Percentiles rank a stretch among this genome's conserved stretches.
These are phyloP conservation scores for Rhodotorula babjevae DNA, from an alignment of 768 basidiomycete genomes.

Conservation along the genomic window DNA sequence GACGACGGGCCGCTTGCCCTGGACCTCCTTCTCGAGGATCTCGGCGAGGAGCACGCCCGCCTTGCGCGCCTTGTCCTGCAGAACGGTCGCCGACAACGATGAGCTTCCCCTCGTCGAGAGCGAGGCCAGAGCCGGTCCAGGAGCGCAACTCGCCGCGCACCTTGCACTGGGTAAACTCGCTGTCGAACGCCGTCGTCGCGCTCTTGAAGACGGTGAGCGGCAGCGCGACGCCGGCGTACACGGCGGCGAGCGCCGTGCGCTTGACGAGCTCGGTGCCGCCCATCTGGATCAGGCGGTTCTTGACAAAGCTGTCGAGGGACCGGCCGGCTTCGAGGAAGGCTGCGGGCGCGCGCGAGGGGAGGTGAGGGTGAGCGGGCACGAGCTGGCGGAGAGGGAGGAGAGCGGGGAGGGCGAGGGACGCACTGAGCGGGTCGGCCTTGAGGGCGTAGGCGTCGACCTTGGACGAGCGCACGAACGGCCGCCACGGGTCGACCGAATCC, in stretches of 20 bases:
- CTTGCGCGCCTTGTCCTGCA: slow-evolving; percentile 51
- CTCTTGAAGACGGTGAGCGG: slow-evolving; percentile 41
- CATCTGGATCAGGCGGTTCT: slow-evolving; percentile 27
- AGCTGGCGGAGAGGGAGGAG: not conserved
- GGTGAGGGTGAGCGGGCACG: not conserved
- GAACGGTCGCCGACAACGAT: too few species aligned
- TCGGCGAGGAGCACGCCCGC: slow-evolving; percentile 52
- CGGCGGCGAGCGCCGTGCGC: slow-evolving; percentile 50
- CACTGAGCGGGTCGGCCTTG: slow-evolving; percentile 46
- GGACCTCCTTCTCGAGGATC: slow-evolving; percentile 51
- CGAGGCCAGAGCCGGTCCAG: too few species aligned
- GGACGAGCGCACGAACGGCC: slow-evolving; percentile 24
- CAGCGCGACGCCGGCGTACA: slow-evolving; percentile 48
- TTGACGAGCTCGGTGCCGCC: slow-evolving; percentile 50
- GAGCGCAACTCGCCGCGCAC: slow-evolving; percentile 9
- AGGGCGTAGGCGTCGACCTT: slow-evolving; percentile 50
- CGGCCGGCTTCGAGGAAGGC: slow-evolving; percentile 45
- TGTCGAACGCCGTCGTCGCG: slow-evolving; percentile 42
- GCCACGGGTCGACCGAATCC: slow-evolving; percentile 48
- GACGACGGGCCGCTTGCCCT: slow-evolving; percentile 51
- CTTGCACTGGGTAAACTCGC: slow-evolving; percentile 43
- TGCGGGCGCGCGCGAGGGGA: slow-evolving; percentile 36
- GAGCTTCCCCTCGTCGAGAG: too few species aligned
- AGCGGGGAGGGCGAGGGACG: slow-evolving; percentile 11
- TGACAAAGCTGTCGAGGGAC: slow-evolving; percentile 45